Evolutionary conservation across 2,329 filamentous ascomycete genomes (phyloP).

Genomic region (Tympanopsis confertula): DNA sequence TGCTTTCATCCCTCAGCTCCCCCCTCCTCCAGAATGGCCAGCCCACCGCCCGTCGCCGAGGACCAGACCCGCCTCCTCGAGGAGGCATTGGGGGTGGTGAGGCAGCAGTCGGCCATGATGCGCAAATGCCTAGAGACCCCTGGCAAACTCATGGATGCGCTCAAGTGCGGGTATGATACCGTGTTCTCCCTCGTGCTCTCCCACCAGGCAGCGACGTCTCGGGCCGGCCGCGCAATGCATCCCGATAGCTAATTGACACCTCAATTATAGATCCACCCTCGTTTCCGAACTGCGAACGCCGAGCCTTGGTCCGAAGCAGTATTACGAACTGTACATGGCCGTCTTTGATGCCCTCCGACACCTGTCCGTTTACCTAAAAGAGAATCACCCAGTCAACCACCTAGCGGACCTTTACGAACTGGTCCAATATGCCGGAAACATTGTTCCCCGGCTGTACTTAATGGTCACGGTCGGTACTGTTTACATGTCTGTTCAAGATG

Average conservation of each 20-base stretch:
- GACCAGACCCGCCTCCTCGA: conserved; percentile 47
- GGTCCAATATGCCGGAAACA: conserved; percentile 67
- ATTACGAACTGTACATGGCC: conserved; percentile 72
- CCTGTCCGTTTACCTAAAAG: conserved; percentile 63
- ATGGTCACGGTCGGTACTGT: conserved; percentile 73
- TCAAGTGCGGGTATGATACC: conserved; percentile 52
- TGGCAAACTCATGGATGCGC: conserved; percentile 60
- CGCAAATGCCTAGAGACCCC: conserved; percentile 55
- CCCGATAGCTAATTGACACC: too few relatives aligned
- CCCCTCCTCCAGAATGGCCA: conserved; percentile 19
- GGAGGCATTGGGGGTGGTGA: conserved; percentile 31
- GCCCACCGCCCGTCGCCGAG: conserved; percentile 25
- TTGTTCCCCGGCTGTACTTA: conserved; percentile 64
- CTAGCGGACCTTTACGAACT: conserved; percentile 66
- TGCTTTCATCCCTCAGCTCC: too few relatives aligned
- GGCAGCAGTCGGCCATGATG: conserved; percentile 56
- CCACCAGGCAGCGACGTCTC: neutral
- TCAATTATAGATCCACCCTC: conserved; percentile 49
- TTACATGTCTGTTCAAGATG: conserved; percentile 71
- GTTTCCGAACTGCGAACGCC: conserved; percentile 67
- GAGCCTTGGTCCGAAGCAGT: conserved; percentile 65
- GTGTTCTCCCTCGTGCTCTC: conserved; percentile 1
- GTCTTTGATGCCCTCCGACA: conserved; percentile 69
- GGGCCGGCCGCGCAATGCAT: too few relatives aligned
- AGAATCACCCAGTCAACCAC: conserved; percentile 67